Conservation (phyloP, 1,139 yeast species). For the Magnusiomyces fungicola region DNA sequence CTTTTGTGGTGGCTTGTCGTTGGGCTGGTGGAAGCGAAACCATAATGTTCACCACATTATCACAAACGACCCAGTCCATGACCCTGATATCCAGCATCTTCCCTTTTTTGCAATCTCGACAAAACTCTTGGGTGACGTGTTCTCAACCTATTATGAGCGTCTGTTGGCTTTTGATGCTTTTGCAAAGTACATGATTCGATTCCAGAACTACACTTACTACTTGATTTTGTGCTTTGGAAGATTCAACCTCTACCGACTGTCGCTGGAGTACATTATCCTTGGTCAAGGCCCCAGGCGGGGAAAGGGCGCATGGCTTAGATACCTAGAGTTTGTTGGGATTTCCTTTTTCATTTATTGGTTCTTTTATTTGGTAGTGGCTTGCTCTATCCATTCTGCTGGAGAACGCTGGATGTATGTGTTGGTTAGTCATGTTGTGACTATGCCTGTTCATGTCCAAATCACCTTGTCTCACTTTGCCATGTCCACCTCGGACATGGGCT, state of each 20-base stretch:
- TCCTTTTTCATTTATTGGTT: slow-evolving; percentile 69
- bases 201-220: slow-evolving; percentile 68
- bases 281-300: slow-evolving; percentile 79
- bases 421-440: slow-evolving; percentile 72
- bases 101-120: slow-evolving; percentile 87
- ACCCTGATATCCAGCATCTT: slow-evolving; percentile 88
- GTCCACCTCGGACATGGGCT: slow-evolving; percentile 84
- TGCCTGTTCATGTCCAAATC: slow-evolving; percentile 89
- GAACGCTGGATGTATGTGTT: slow-evolving; percentile 52
- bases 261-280: slow-evolving; percentile 64
- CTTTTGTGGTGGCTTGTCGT: slow-evolving; percentile 76
- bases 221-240: slow-evolving; percentile 78
- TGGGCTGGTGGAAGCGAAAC: slow-evolving; percentile 94
- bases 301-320: slow-evolving; percentile 80
- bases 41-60: slow-evolving; percentile 86
- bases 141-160: slow-evolving; percentile 73
- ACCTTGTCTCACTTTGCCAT: slow-evolving; percentile 87
- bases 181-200: slow-evolving; percentile 50
- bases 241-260: slow-evolving; percentile 71
- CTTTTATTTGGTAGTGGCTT: slow-evolving; percentile 55
- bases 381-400: slow-evolving; percentile 44
- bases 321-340: slow-evolving; percentile 66
- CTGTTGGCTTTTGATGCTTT: slow-evolving; percentile 57
- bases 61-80: slow-evolving; percentile 87
- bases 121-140: slow-evolving; percentile 56